Evolutionary conservation across 306 rosid genomes (phyloP).

Genomic region (Quercus dentata): DNA sequence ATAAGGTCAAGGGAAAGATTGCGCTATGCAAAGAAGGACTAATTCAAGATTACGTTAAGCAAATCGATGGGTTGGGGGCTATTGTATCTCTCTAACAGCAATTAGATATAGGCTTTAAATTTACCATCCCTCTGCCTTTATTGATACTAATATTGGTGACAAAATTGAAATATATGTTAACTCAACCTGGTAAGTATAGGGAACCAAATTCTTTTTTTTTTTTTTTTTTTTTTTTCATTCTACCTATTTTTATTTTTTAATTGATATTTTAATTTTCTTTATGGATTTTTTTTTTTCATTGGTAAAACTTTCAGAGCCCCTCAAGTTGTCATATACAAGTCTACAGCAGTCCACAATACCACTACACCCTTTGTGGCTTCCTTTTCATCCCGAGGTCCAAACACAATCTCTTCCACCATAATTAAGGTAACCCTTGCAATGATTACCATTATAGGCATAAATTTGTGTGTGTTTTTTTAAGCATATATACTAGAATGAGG

Average conservation of each 20-base stretch:
- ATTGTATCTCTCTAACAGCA: constrained; percentile 29
- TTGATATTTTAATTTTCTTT: too few species aligned
- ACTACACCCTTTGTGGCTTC: constrained; percentile 63
- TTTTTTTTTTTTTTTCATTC: too few species aligned
- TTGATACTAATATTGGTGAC: constrained; percentile 33
- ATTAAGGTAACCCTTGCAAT: constrained; percentile 46
- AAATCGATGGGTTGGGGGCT: constrained; percentile 53
- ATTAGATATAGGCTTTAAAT: constrained; percentile 27
- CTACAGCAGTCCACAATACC: not conserved
- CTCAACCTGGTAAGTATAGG: constrained; percentile 53
- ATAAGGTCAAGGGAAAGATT: constrained; percentile 61
- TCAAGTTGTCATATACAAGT: too few species aligned
- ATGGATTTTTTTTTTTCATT: too few species aligned
- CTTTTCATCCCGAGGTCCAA: constrained; percentile 80
- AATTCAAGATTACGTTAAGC: constrained; percentile 37
- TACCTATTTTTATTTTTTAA: too few species aligned
- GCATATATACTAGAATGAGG: too few species aligned
- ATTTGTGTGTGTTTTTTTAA: too few species aligned
- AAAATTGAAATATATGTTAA: constrained; percentile 55
- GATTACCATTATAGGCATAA: too few species aligned
- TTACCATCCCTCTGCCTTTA: constrained; percentile 36
- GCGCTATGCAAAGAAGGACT: constrained; percentile 49
- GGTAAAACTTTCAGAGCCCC: too few species aligned
- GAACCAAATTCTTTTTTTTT: too few species aligned
- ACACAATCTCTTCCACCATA: constrained; percentile 32